Base-by-base conservation (phyloP, 2,329 filamentous ascomycete genomes). In the Fusarium palustre region DNA sequence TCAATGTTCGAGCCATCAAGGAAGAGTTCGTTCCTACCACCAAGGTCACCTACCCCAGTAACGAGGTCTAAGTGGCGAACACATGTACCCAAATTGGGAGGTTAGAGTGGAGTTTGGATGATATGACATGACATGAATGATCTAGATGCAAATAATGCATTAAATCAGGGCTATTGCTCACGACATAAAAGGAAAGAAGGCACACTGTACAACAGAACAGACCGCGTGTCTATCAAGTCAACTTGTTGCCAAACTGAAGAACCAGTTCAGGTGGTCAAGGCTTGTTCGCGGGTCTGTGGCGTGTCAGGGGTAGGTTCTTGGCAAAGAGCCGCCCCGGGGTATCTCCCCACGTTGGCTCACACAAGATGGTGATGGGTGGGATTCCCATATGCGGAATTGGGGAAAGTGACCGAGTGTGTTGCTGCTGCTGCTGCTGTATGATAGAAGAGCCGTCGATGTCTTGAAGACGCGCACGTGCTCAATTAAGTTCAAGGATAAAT, bases 21-120 rank as follows among this genome's bases (percentile, higher is more conserved):
- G 91, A 94, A 84, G 91, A 93, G 82, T 94, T 92, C 74, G 81
- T 82, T 65, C 81, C 87, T 5, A 90, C 87, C 34, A 85, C 85
- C 34, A 83, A 85, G 78, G 89, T 93, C 33, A 78, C 78, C 54
- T 94, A 94, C 78, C 89, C 90, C 22, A 92, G 90, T 81, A 93
- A 93, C 78, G 89, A 90, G 79, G 79, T 84, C 22, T 89, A 78
- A 77, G 47, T 48, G 53, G 36, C n/a, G 24, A 41, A 33, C 9
- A 38, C 11, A 45, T 12, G 30, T 25, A 36, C 43, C 28, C 24
- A 25, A 48, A 24, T 41, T 30, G 15, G 41, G 46, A 48, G 28
- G 41, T 53, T 24, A 52, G 47, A 48, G 50, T 24, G 47, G 49
- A 38, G 22, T 45, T 53, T 22, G 55, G 45, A 55, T 38, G 50